Base-by-base conservation (phyloP, 257 asterid genomes). In the Solanum sejunctum region DNA sequence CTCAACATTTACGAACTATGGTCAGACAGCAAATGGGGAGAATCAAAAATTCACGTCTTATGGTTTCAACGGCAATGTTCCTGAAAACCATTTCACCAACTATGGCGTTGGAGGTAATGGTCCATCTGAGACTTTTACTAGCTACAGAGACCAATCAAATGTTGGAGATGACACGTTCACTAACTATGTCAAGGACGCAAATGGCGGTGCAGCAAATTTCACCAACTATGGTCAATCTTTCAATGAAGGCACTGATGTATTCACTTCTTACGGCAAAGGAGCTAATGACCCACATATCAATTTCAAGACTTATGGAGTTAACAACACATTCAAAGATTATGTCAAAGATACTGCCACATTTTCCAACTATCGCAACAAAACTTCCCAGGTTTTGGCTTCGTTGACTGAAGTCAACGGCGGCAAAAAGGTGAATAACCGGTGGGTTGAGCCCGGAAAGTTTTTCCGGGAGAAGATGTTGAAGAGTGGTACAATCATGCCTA, bases 361-460 rank as follows among this genome's bases (percentile, higher is more conserved):
- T 55, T 64, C 93, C 0, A 88, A 72, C 6, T 96, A 93, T 88
- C 80, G n/a, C 9, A 96, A 94, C 80, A 84, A 60, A 18, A 92
- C 83, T 83, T 83, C 90, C 4, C 13, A 88, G 0, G 52, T 45
- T 55, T 69, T 51, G 64, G 84, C 88, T 1, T 82, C 93, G 3
- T 28, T 84, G 55, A 84, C 26, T 36, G 39, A 36, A 36, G 39
- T 36, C 39, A 36, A 4, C 12, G 78, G 85, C 23, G 93, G 88
- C 71, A 88, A 88, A 81, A 86, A 20, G 83, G 90, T 82, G 10
- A 90, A 51, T 81, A 89, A 88, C 54, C 36, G 80, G 79, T 93
- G 97, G 98, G 88, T 91, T 57, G 98, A 94, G 88, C 95, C 98
- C 0, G 99, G 99, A 1, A 96, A 91, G 85, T 96, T 96, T 85